Conservation (phyloP, 176 grass and related monocot species). For the Ananas comosus region DNA sequence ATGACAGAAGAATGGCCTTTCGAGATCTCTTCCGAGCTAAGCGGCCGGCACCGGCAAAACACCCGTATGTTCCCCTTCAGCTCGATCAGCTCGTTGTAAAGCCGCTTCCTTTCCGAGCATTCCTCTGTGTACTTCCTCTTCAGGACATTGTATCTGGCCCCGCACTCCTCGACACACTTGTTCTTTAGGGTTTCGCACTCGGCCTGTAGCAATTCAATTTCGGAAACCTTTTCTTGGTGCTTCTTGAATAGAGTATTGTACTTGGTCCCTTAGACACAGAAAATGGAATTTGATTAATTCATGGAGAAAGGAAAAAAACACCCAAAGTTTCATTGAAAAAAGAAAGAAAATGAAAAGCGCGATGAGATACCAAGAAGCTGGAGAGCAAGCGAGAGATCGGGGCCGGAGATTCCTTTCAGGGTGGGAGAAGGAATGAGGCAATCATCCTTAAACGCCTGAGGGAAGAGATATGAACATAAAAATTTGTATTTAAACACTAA, state of each 20-base stretch:
- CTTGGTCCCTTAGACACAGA: conserved; percentile 31
- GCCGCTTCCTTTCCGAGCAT: conserved; percentile 39
- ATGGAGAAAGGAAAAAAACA: background rate
- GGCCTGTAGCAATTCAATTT: background rate
- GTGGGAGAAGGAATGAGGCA: conserved; percentile 31
- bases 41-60: conserved; percentile 70
- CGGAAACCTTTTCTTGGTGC: conserved; percentile 13
- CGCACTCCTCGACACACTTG: conserved; percentile 59
- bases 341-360: background rate
- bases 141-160: conserved; percentile 36
- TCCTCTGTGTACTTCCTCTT: conserved; percentile 64
- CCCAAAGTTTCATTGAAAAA: background rate
- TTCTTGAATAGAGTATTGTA: conserved; percentile 53
- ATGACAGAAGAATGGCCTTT: conserved; percentile 47
- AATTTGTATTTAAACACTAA: conserved; percentile 1
- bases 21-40: conserved; percentile 54
- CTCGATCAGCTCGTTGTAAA: conserved; percentile 85
- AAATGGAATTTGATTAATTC: conserved; percentile 1
- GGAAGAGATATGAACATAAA: conserved; percentile 8
- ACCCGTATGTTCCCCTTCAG: conserved; percentile 90
- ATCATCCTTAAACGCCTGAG: conserved; percentile 30
- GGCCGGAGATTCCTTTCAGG: conserved; percentile 43
- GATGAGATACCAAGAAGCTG: conserved; percentile 44
- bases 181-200: conserved; percentile 3
- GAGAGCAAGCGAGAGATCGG: conserved; percentile 39